Evolutionary conservation across 371 early-diverging fungal genomes (phyloP), one percentile per base, ranked within the genome.

Genomic region (Mortierella polycephala): DNA sequence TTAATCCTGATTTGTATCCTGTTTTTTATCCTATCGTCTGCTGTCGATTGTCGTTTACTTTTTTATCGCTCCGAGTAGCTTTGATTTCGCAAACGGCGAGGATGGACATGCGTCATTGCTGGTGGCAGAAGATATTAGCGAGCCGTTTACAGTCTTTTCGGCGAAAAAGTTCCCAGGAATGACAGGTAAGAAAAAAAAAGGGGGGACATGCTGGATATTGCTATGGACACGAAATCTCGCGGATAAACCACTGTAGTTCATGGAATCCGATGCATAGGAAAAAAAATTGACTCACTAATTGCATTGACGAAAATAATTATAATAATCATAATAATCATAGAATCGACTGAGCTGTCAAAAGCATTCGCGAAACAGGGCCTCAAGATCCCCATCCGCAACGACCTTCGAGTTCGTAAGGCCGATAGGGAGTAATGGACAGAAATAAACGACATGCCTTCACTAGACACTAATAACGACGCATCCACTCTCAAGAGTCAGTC

Each of bases 161-260:
- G 93, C 95, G 9, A 96, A 96, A 79, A 87, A 92, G 68, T 96
- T 95, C 74, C 95, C 96, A 0, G 96, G 96, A 39, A 95, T 95
- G 94, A 93, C 90, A 44, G 90, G 90, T 90, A 84, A 62, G 4
- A 30, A 30, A 30, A 30, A 30, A 30, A 30, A 30, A 30, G 4
- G 4, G 4, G 4, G 30, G 66, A 52, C 39, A 18, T 3, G 23
- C 46, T 6, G 14, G 20, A 37, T 23, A 13, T 60, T 47, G 5
- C 20, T 10, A 40, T 23, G 7, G 18, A 11, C 12, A 46, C 18
- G 16, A 11, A 46, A 14, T 12, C 47, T 47, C 5, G 47, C 47
- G 47, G n/a, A 14, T 47, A 14, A 47, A 12, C n/a, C 5, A 47
- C 47, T 9, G 12, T 5, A 12, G 47, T 14, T n/a, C 11, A 5